A percentile compares a stretch with the other conserved stretches of the same genome.
These are phyloP conservation scores for Bryoerythrophyllum caledonicum DNA, from an alignment of 225 moss, liverwort and hornwort species.

Conservation along the genomic window DNA sequence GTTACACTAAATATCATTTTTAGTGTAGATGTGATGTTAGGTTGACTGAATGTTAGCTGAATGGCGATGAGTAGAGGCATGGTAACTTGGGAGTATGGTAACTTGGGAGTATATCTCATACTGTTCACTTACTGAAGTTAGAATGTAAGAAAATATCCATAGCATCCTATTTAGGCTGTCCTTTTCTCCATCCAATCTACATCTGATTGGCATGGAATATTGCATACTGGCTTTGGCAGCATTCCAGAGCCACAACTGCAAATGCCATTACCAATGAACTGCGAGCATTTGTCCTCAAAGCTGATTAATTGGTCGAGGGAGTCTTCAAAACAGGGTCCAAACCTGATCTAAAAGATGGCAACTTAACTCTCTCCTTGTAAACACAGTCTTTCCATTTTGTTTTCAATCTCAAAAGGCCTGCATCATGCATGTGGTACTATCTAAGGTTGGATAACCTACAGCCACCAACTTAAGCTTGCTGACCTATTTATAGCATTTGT, in stretches of 20 bases:
- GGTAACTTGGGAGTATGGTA: too few relatives aligned
- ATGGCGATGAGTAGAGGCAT: too few relatives aligned
- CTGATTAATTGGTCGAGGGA: not conserved
- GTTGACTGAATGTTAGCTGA: too few relatives aligned
- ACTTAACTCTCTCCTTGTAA: not conserved
- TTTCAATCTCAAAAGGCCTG: not conserved
- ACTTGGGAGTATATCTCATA: not conserved
- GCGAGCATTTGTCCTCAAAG: not conserved
- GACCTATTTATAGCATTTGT: too few relatives aligned
- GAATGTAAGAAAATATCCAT: not conserved
- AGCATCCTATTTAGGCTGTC: not conserved
- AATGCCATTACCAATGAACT: not conserved
- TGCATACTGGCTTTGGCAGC: not conserved
- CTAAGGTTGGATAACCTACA: too few relatives aligned
- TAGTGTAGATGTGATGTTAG: too few relatives aligned
- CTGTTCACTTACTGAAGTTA: not conserved
- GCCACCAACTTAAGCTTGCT: too few relatives aligned
- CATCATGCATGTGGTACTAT: not conserved
- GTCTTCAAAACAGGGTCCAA: not conserved
- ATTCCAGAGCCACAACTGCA: not conserved
- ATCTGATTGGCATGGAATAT: slow-evolving; percentile 11
- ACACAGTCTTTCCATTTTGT: not conserved
- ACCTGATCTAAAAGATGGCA: not conserved
- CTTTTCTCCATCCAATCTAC: not conserved
- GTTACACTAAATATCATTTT: too few relatives aligned